Percentiles rank a stretch among this genome's conserved stretches.
These are phyloP conservation scores for Naegleria fowleri DNA, from an alignment of 208 protist genomes.

Conservation along the genomic window DNA sequence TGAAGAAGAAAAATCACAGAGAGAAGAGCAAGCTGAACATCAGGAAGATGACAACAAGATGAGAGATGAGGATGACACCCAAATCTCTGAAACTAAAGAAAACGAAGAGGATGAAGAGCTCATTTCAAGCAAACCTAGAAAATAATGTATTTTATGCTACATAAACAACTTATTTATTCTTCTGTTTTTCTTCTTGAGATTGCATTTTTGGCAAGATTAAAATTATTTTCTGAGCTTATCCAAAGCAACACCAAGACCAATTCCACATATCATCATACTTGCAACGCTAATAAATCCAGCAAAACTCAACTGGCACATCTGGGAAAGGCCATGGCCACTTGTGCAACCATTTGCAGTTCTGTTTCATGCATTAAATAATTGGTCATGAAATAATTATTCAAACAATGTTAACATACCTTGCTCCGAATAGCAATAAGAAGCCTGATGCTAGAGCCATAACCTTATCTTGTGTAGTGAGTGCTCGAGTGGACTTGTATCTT, in stretches of 20 bases:
- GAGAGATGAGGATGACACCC: background rate
- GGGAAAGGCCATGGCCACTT: background rate
- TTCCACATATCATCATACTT: background rate
- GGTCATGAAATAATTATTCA: no score
- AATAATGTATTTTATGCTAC: no score
- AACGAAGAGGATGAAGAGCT: background rate
- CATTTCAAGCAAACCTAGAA: background rate
- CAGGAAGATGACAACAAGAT: background rate
- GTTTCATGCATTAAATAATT: no score
- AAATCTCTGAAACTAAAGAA: background rate
- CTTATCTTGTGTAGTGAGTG: background rate
- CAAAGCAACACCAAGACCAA: background rate
- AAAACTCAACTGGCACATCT: background rate
- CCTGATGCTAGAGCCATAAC: background rate
- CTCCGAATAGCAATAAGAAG: background rate
- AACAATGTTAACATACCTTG: background rate
- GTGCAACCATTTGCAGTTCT: background rate
- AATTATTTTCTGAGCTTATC: background rate
- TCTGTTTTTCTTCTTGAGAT: no score
- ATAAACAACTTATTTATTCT: no score
- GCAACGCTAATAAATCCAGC: background rate
- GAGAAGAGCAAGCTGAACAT: background rate
- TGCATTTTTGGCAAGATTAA: no score
- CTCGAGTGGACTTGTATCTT: background rate
- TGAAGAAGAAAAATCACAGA: background rate